These are phyloP conservation scores for Diplocarpon mali DNA, from an alignment of 2,329 filamentous ascomycete genomes.

Conservation along the genomic window DNA sequence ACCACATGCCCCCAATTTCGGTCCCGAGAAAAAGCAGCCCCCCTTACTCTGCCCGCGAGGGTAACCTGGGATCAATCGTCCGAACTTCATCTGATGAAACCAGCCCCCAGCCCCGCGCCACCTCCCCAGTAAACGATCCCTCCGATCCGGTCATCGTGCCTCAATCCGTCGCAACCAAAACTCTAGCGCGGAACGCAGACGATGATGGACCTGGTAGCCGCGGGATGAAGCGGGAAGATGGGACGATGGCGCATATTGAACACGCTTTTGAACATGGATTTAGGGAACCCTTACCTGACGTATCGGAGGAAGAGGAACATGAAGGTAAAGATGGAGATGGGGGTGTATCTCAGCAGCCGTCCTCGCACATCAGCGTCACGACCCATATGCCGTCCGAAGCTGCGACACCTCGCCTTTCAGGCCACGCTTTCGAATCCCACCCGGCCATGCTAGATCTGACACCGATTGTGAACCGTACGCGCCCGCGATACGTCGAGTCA, in stretches of 20 bases:
- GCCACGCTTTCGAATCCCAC: constrained; percentile 15
- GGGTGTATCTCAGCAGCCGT: constrained; percentile 21
- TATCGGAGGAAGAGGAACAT: constrained; percentile 11
- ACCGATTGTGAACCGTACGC: constrained; percentile 22
- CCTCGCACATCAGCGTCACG: constrained; percentile 26
- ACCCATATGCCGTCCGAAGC: constrained; percentile 25
- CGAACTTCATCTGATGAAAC: constrained; percentile 21
- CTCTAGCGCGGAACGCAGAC: constrained; percentile 1
- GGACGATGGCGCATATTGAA: constrained; percentile 17
- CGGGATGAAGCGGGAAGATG: constrained; percentile 1
- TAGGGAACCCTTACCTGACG: constrained; percentile 17
- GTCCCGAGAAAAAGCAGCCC: constrained; percentile 39
- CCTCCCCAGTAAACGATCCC: not conserved
- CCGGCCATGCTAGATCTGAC: constrained; percentile 8
- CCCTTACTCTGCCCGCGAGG: constrained; percentile 15
- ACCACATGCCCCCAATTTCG: constrained; percentile 42
- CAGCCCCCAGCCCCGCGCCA: constrained; percentile 11
- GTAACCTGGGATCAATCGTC: constrained; percentile 19
- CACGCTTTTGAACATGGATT: constrained; percentile 15
- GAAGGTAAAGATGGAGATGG: no score
- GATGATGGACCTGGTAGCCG: not conserved
- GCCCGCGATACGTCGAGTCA: constrained; percentile 16
- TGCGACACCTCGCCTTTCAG: constrained; percentile 21
- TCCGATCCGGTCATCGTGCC: constrained; percentile 9
- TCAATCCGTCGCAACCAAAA: constrained; percentile 8